Evolutionary conservation across 768 basidiomycete genomes (phyloP).

Genomic region (Tubosaeta sp.): DNA sequence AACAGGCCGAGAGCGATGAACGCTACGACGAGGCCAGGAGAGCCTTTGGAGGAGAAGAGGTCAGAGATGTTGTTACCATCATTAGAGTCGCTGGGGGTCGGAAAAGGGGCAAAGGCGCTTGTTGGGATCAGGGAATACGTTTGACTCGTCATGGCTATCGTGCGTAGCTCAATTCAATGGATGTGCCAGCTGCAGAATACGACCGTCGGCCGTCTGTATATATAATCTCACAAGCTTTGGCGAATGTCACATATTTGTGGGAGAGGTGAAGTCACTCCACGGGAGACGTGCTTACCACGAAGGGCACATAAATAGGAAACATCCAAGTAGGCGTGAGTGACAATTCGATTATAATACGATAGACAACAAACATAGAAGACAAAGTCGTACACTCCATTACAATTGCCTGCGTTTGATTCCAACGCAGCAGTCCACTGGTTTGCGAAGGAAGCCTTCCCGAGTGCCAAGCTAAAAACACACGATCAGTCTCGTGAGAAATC

Average conservation of each 20-base stretch:
- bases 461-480: conserved; percentile 52
- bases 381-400: conserved; percentile 2
- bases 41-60: conserved; percentile 33
- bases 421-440: conserved; percentile 69
- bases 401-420: conserved; percentile 63
- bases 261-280: too few relatives aligned
- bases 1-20: conserved; percentile 60
- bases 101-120: conserved; percentile 1
- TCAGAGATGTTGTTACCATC: neutral
- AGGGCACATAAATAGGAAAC: neutral
- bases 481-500: conserved; percentile 3
- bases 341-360: neutral
- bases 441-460: conserved; percentile 83
- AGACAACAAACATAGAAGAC: neutral
- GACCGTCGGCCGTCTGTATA: conserved; percentile 6
- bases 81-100: neutral
- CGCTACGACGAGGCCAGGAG: conserved; percentile 55
- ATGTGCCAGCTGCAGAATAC: neutral
- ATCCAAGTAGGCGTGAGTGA: neutral
- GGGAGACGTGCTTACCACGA: neutral
- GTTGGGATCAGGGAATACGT: conserved; percentile 3
- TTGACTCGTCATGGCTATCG: conserved; percentile 16
- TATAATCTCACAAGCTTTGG: conserved; percentile 2
- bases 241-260: neutral
- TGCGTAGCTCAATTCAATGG: conserved; percentile 6